phyloP scores from a whole-genome alignment of 164 flowering plant species.

The Dillenia suffruticosa region DNA sequence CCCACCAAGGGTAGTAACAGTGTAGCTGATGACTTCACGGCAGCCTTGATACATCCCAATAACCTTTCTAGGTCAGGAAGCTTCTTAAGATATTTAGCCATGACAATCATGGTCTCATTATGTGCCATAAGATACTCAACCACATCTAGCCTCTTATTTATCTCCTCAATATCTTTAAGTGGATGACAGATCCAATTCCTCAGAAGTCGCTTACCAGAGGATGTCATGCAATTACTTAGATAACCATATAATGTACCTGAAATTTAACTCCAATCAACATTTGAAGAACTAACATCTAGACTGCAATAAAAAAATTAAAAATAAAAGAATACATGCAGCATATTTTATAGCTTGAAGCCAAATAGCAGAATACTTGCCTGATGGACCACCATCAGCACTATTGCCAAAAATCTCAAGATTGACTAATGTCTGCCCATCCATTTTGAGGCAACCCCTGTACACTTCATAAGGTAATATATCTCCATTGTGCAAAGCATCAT shows the following conservation, averaged over 20 bases:
- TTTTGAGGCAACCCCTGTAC: conserved; percentile 71
- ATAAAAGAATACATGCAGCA: background rate
- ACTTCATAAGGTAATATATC: conserved; percentile 74
- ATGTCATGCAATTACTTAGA: conserved; percentile 75
- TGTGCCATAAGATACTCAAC: conserved; percentile 55
- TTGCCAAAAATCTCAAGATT: conserved; percentile 91
- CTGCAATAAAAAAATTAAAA: background rate
- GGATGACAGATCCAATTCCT: conserved; percentile 96
- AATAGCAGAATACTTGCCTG: conserved; percentile 46
- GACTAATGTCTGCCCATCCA: conserved; percentile 91
- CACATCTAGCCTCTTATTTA: conserved; percentile 71
- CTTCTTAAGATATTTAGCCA: conserved; percentile 69
- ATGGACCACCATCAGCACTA: conserved; percentile 76
- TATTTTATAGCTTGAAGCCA: background rate
- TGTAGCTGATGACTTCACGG: conserved; percentile 53
- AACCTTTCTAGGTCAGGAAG: conserved; percentile 89
- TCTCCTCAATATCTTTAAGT: conserved; percentile 58
- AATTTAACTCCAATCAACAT: background rate
- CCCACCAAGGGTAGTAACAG: conserved; percentile 66
- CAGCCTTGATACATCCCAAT: conserved; percentile 78
- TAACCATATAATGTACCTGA: conserved; percentile 84
- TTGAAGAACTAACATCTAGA: background rate
- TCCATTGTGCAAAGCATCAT: conserved; percentile 74
- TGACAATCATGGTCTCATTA: conserved; percentile 40
- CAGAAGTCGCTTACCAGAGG: conserved; percentile 84